phyloP scores from a whole-genome alignment of 208 protist genomes.

The Crithidia mellificae region DNA sequence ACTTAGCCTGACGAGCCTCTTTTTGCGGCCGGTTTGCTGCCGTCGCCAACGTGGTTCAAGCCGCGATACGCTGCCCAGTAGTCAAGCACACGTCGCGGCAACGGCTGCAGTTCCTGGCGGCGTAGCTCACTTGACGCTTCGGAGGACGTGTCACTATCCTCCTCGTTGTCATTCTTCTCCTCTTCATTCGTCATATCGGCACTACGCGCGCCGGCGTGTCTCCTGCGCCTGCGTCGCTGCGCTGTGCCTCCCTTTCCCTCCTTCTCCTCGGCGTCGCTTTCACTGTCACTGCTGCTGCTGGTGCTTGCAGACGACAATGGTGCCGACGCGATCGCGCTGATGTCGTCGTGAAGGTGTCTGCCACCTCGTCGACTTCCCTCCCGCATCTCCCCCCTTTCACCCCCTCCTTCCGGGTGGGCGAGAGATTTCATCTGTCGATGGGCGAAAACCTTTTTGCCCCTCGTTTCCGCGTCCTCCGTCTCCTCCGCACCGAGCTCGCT shows the following conservation, averaged over 20 bases:
- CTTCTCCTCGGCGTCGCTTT: too few species aligned
- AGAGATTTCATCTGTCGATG: not conserved
- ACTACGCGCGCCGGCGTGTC: too few species aligned
- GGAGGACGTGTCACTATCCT: slow-evolving; percentile 13
- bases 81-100: slow-evolving; percentile 35
- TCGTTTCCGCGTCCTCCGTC: too few species aligned
- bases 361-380: not conserved
- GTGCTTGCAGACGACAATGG: too few species aligned
- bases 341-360: too few species aligned
- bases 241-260: too few species aligned
- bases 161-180: not conserved
- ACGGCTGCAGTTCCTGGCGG: slow-evolving; percentile 6
- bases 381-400: not conserved
- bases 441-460: not conserved
- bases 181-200: not conserved
- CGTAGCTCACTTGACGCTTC: slow-evolving; percentile 6
- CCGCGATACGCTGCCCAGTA: slow-evolving; percentile 39
- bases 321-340: too few species aligned
- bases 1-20: not conserved
- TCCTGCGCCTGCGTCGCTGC: too few species aligned
- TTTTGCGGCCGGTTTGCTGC: not conserved
- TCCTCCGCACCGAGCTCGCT: not conserved
- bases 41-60: not conserved
- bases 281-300: slow-evolving; percentile 4
- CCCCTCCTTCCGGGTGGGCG: not conserved